Evolutionary conservation across 2,329 filamentous ascomycete genomes (phyloP).

Genomic region (Pseudogymnoascus sp.): DNA sequence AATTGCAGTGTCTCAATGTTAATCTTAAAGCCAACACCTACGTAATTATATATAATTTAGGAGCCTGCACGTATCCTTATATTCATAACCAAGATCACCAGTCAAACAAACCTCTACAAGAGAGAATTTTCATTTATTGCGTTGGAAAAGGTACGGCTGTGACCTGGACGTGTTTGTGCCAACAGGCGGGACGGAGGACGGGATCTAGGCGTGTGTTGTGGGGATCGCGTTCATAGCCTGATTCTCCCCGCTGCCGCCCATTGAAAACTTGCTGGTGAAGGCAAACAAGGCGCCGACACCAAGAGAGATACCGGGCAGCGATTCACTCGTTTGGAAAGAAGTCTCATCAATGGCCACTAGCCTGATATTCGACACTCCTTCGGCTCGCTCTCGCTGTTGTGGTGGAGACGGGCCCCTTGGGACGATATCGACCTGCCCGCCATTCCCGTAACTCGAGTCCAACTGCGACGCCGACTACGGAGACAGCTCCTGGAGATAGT

Average conservation of each 20-base stretch:
- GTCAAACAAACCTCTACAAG: background rate
- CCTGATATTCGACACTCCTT: background rate
- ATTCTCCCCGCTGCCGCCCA: background rate
- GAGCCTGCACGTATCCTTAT: slow-evolving; percentile 3
- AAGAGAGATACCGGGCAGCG: background rate
- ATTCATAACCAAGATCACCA: background rate
- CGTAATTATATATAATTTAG: slow-evolving; percentile 7
- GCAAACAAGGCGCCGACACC: slow-evolving; percentile 5
- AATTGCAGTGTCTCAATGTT: slow-evolving; percentile 9
- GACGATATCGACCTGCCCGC: slow-evolving; percentile 6
- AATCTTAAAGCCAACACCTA: slow-evolving; percentile 2
- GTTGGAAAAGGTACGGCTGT: background rate
- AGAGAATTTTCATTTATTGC: background rate
- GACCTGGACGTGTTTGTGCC: background rate
- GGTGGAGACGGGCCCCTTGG: slow-evolving; percentile 5
- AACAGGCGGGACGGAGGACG: slow-evolving; percentile 7
- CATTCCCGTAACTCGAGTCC: background rate
- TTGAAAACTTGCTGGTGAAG: background rate
- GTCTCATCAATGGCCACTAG: slow-evolving; percentile 5
- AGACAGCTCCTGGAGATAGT: background rate
- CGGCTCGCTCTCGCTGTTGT: slow-evolving; percentile 9
- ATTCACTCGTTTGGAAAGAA: slow-evolving; percentile 4
- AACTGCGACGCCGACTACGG: background rate
- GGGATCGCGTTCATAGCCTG: background rate
- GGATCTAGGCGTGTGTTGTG: slow-evolving; percentile 3